These are phyloP conservation scores for Colletotrichum acutatum DNA, from an alignment of 2,329 filamentous ascomycete species.

Conservation along the genomic window DNA sequence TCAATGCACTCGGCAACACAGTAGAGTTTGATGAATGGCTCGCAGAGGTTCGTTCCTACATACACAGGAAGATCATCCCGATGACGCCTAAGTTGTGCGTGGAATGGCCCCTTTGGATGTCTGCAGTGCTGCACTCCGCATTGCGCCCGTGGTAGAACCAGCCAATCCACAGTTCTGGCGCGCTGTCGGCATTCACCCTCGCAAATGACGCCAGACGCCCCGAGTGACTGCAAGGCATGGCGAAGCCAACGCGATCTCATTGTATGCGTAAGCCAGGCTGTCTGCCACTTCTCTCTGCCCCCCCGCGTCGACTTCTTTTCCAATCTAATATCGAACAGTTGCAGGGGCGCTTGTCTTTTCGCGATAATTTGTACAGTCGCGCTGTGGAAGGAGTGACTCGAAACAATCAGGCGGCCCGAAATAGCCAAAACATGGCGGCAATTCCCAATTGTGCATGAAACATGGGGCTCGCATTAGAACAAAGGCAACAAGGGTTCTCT, in stretches of 20 bases:
- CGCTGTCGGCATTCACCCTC: neutral
- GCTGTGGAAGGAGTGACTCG: neutral
- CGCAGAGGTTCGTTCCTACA: neutral
- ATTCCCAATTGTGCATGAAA: conserved; percentile 16
- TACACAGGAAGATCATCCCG: neutral
- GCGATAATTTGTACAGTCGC: neutral
- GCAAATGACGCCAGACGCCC: neutral
- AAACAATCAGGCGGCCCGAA: conserved; percentile 1
- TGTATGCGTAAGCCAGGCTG: neutral
- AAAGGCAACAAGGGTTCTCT: conserved; percentile 13
- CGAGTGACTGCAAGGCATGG: neutral
- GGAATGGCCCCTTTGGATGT: neutral
- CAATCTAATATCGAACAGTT: no score
- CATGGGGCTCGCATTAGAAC: conserved; percentile 21
- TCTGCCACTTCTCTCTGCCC: neutral
- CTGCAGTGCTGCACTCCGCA: conserved; percentile 13
- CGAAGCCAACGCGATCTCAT: neutral
- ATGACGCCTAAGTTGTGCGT: neutral
- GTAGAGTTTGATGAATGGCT: neutral
- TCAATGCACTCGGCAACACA: no score
- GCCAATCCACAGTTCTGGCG: neutral
- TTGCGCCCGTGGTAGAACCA: neutral
- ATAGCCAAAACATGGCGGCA: conserved; percentile 13
- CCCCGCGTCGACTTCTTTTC: no score
- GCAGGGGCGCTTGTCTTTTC: neutral